Conservation (phyloP, 495 filamentous ascomycete genomes). For the Sordaria brevicollis region DNA sequence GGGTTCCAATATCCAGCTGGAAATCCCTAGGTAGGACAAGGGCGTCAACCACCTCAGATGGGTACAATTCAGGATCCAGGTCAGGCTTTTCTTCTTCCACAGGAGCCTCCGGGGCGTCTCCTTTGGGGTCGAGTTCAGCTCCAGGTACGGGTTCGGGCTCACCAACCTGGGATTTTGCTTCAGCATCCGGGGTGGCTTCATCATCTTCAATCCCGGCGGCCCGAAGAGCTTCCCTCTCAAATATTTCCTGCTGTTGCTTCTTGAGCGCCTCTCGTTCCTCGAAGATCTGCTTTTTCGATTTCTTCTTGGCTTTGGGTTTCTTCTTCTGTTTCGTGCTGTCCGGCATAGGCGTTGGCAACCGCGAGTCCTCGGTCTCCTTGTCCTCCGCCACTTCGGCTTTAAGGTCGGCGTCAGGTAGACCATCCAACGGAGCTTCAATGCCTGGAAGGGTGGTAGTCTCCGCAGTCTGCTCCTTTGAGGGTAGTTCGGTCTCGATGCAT, state of each 20-base stretch:
- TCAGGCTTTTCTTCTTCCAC: conserved; percentile 8
- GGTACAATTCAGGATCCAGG: conserved; percentile 30
- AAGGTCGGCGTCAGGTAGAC: neutral
- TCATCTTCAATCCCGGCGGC: conserved; percentile 25
- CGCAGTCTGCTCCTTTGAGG: conserved; percentile 21
- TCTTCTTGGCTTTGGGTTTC: conserved; percentile 46
- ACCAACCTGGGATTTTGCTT: conserved; percentile 2
- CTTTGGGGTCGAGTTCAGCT: conserved; percentile 13
- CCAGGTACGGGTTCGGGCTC: conserved; percentile 3
- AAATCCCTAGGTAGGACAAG: conserved; percentile 21
- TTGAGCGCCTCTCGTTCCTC: conserved; percentile 58
- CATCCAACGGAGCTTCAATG: neutral
- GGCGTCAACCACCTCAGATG: conserved; percentile 12
- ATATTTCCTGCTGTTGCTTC: conserved; percentile 32
- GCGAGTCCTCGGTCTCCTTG: conserved; percentile 30
- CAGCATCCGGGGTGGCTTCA: conserved; percentile 11
- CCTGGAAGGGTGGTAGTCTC: conserved; percentile 31
- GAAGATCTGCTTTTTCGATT: conserved; percentile 64
- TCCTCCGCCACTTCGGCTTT: conserved; percentile 20
- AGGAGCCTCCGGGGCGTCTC: conserved; percentile 10
- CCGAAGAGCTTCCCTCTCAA: conserved; percentile 22
- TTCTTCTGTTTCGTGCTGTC: conserved; percentile 26
- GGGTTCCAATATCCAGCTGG: conserved; percentile 23
- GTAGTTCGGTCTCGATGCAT: conserved; percentile 38
- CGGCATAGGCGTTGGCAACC: conserved; percentile 32